Evolutionary conservation across 208 protist species (phyloP), one percentile per base, ranked within the genome.

Genomic region (Trypanosoma brucei): DNA sequence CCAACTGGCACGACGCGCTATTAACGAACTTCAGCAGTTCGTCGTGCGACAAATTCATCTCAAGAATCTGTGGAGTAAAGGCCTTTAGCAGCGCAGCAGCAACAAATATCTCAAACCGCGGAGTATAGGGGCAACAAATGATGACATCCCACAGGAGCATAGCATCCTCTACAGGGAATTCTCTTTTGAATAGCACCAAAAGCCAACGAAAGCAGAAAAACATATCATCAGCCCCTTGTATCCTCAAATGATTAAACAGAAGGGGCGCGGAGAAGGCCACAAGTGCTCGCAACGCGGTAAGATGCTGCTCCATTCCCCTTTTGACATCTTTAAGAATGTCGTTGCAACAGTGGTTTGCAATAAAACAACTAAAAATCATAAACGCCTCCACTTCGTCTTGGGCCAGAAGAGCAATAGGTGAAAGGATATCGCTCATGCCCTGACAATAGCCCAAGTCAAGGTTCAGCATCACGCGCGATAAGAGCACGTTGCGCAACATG

Each of bases 391-490:
- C 75, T 39, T 79, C 76, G 5, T 63, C 59, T 22, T 78, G 38
- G 33, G 84, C 62, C 7, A 91, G 60, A 22, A 88, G 60, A 50
- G 80, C 65, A 45, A 86, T 70, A 9, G 89, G 59, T 3, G 84
- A 76, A 1, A 87, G 74, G 0, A 96, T 65, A 61, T 97, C 93
- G 55, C 80, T 90, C 93, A 97, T 96, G 35, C 87, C 87, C 56
- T 96, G 89, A 39, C 78, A 86, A 76, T 97, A 97, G 49, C 87
- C 85, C n/a, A 94, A 69, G 55, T 97, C 93, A 78, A 96, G 93
- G 71, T 97, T 91, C 50, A 83, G 81, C 73, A 96, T 86, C 33
- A 81, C 76, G 67, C 96, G 82, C 5, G 85, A 80, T 57, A 96
- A 72, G 31, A 97, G 76, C 2, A 95, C 70, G 55, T 88, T 53